A percentile compares a stretch with the other conserved stretches of the same genome.
Evolutionary conservation across 768 basidiomycete genomes (phyloP).

Genomic region (Tulasnella sp.): DNA sequence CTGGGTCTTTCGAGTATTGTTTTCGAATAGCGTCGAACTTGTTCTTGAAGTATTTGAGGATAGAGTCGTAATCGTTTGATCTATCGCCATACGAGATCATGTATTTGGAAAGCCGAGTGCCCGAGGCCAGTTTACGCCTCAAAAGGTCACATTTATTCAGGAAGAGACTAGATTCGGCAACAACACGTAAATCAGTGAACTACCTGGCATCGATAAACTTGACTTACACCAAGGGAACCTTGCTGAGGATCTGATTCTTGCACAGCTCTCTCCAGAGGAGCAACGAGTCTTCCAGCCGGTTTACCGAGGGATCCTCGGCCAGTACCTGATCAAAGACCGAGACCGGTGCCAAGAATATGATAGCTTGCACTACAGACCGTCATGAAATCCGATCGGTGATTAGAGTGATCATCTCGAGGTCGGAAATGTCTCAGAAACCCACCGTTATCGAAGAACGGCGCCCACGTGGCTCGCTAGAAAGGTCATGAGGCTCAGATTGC

Average conservation of each 20-base stretch:
- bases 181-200: neutral
- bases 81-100: slow-evolving; percentile 46
- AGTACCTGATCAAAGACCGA: slow-evolving; percentile 31
- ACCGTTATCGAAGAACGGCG: slow-evolving; percentile 32
- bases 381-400: neutral
- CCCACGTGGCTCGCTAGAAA: slow-evolving; percentile 54
- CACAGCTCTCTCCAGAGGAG: slow-evolving; percentile 28
- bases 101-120: slow-evolving; percentile 68
- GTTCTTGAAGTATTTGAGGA: slow-evolving; percentile 51
- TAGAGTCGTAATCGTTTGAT: slow-evolving; percentile 70
- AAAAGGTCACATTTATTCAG: slow-evolving; percentile 53
- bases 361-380: slow-evolving; percentile 28
- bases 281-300: slow-evolving; percentile 30
- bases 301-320: slow-evolving; percentile 28
- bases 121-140: slow-evolving; percentile 63
- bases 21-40: slow-evolving; percentile 29
- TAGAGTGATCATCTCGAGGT: neutral
- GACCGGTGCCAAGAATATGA: slow-evolving; percentile 37
- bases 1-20: slow-evolving; percentile 18
- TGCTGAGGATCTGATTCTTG: slow-evolving; percentile 22
- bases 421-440: neutral
- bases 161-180: slow-evolving; percentile 20
- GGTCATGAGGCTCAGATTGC: neutral
- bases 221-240: slow-evolving; percentile 37
- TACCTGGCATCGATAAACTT: neutral